Evolutionary conservation across 495 filamentous ascomycete species (phyloP).

Genomic region (Xylaria nigripes): DNA sequence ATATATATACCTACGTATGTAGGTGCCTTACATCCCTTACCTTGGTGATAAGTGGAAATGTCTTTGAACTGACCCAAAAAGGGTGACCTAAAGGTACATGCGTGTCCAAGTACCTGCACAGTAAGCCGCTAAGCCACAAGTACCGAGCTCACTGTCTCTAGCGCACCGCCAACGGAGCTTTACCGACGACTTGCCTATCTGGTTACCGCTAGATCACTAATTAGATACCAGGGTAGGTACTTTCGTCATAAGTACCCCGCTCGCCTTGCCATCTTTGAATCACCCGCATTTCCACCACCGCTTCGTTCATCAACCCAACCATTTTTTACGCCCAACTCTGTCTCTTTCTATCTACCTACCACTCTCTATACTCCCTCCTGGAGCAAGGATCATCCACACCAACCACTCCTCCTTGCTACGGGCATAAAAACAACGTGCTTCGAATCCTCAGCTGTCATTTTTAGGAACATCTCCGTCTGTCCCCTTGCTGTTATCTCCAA

Average conservation of each 20-base stretch:
- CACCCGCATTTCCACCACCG: conserved; percentile 6
- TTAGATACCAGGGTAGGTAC: neutral
- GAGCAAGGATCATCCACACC: conserved; percentile 13
- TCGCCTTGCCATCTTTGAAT: neutral
- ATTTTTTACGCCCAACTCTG: conserved; percentile 14
- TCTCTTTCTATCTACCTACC: neutral
- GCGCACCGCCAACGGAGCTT: neutral
- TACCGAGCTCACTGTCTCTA: too few species aligned
- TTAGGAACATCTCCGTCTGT: neutral
- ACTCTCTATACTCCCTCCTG: neutral
- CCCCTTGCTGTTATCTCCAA: neutral
- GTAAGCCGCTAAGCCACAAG: neutral
- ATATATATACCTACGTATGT: neutral
- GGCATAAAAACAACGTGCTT: conserved; percentile 4
- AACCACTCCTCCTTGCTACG: neutral
- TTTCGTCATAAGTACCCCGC: neutral
- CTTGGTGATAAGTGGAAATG: neutral
- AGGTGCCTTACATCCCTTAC: neutral
- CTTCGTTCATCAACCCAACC: conserved; percentile 14
- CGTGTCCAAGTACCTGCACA: neutral
- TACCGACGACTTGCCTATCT: neutral
- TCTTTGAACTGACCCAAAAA: neutral
- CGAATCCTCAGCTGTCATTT: neutral
- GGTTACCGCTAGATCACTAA: neutral
- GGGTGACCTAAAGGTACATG: neutral